Base-by-base conservation (phyloP, 2,329 filamentous ascomycete species). In the Didymellaceae sp. region DNA sequence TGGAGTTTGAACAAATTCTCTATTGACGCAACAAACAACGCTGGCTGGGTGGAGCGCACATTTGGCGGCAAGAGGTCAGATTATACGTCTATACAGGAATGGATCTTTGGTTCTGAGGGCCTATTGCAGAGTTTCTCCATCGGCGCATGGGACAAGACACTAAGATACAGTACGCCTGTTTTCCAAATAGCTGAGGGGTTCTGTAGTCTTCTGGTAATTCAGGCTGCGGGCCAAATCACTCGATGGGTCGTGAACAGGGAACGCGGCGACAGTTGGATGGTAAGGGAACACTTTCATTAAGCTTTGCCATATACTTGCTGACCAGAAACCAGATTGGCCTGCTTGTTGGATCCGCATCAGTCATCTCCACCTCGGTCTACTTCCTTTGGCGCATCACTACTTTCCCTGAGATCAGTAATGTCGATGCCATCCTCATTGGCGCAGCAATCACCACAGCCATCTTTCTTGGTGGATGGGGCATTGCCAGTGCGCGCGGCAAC, bases 161-260 rank as follows among this genome's bases (percentile, higher is more conserved):
- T 99, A 74, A 83, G 87, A 68, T 97, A 95, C 78, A 96, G 92
- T 25, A 95, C 90, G 4, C 94, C 94, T 0, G 83, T 96, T 42
- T 99, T 97, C 77, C 94, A 99, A 76, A 80, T 99, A 7, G 85
- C 89, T 43, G 94, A 99, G 74, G 94, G 94, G 6, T 99, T 99
- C 77, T 97, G 94, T 79, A 97, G 91, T 68, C 78, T 99, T 63
- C 78, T 97, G 48, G 92, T 97, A 58, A 97, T 99, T 50, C 94
- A 99, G 75, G 91, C 92, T 14, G 88, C 90, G 11, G 94, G 94
- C 0, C 93, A 97, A 73, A 91, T 97, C 59, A 96, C 94, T 16
- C 84, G 90, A 73, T 97, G 91, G 87, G 83, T 97, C 22, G 93
- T 97, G 46, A 97, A 97, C 75, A 82, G 89, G 66, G 91, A 93